Conservation (phyloP, 345 rosid genomes). For the Brassica cretica region DNA sequence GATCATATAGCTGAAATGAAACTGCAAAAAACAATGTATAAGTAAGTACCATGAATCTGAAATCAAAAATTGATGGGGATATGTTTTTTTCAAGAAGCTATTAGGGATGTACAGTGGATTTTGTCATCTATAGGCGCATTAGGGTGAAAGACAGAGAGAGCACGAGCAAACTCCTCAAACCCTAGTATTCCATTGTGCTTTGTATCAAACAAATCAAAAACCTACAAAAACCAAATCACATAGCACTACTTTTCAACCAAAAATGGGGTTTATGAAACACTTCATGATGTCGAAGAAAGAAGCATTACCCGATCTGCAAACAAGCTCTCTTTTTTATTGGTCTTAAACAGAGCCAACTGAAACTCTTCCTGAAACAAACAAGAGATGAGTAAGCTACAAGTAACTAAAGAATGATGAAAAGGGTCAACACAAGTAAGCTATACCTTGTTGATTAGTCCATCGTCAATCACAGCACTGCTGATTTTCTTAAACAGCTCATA, state of each 20-base stretch:
- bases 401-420: background rate
- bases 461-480: conserved; percentile 98
- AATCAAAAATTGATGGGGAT: background rate
- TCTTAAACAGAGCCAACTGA: conserved; percentile 93
- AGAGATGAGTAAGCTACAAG: conserved; percentile 1
- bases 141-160: conserved; percentile 97
- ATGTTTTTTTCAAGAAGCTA: background rate
- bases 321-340: conserved; percentile 95
- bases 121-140: conserved; percentile 93
- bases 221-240: conserved; percentile 52
- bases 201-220: conserved; percentile 93
- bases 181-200: conserved; percentile 97
- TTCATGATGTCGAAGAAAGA: background rate
- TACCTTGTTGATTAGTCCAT: conserved; percentile 95
- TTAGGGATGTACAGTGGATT: conserved; percentile 65
- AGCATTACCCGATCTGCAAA: conserved; percentile 90
- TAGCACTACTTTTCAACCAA: background rate
- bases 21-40: conserved; percentile 49
- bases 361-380: conserved; percentile 78
- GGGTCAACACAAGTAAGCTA: background rate
- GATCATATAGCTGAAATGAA: conserved; percentile 95
- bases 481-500: conserved; percentile 98
- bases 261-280: background rate
- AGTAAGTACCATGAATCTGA: background rate
- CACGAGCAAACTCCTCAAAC: conserved; percentile 98